Base-by-base conservation (phyloP, 2,329 filamentous ascomycete species). In the Neofusicoccum laricinum region DNA sequence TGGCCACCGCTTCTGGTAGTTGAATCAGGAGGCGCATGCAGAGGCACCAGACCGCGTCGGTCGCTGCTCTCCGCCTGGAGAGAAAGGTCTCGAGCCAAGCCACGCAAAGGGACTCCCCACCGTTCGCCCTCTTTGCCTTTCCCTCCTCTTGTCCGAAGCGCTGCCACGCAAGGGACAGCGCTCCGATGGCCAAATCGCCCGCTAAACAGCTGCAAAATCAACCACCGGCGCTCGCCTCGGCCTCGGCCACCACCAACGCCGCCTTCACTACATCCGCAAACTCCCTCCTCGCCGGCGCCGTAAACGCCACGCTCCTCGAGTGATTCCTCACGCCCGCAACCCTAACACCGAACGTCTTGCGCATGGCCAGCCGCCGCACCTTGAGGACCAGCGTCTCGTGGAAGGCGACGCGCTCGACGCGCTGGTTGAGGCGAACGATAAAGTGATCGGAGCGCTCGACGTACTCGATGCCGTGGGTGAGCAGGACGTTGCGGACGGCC, bases 401-500 rank as follows among this genome's bases (percentile, higher is more conserved):
- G 43, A 62, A 65, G 4, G 46, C 68, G 30, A 73, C 65, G 2
- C 68, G 68, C 11, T 71, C 65, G 2, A 65, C 68, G n/a, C 67
- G 65, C 41, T 72, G 70, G 19, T 67, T 67, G 7, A 73, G 61
- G 15, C 69, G 69, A 43, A 71, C 72, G 1, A 73, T 40, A 34
- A 74, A 68, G 2, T 65, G 21, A 6, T 67, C 49, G 10, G 67
- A 64, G 19, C 70, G 66, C 17, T 70, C 66, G 32, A 67, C 68
- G 49, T 70, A 67, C 53, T 73, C 68, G 15, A 75, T 69, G 8
- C 67, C 68, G 40, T 71, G 61, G 2, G 69, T 68, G n/a, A 66
- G 55, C 12, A 75, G 67, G 2, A 67, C 68, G 48, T 63, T 58
- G 61, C 70, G 67, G 17, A 74, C 66, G 0, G 68, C 67, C 49